These are phyloP conservation scores for Spinellus fusiger DNA, from an alignment of 192 early-diverging fungal genomes.

Conservation along the genomic window DNA sequence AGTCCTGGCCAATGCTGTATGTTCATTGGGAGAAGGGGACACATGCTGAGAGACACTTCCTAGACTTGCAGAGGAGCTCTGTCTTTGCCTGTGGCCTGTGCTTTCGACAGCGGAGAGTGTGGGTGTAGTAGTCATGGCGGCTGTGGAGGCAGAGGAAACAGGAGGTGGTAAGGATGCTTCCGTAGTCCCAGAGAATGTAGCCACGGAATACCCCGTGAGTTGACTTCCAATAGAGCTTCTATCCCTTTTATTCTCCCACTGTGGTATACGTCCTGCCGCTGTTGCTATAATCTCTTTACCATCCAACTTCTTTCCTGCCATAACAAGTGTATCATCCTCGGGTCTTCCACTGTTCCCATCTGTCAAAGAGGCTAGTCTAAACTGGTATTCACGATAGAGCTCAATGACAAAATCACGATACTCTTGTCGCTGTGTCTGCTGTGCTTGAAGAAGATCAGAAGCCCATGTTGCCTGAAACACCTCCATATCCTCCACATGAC, in stretches of 20 bases:
- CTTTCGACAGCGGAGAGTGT: neutral
- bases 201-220: neutral
- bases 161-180: neutral
- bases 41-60: neutral
- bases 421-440: constrained; percentile 41
- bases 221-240: neutral
- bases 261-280: constrained; percentile 18
- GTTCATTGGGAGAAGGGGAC: neutral
- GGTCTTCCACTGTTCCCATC: neutral
- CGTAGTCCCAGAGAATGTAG: neutral
- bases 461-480: constrained; percentile 46
- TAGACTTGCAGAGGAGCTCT: neutral
- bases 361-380: constrained; percentile 9
- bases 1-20: neutral
- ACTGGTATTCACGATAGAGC: constrained; percentile 43
- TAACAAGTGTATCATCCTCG: neutral
- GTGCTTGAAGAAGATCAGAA: constrained; percentile 43
- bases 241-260: neutral
- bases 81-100: neutral
- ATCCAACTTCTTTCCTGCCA: constrained; percentile 28
- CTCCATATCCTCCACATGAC: constrained; percentile 44
- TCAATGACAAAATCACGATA: constrained; percentile 54
- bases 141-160: neutral
- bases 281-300: constrained; percentile 49
- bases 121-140: neutral